phyloP scores from a whole-genome alignment of 805 yeast genomes.

The Cyberlindnera japonica region DNA sequence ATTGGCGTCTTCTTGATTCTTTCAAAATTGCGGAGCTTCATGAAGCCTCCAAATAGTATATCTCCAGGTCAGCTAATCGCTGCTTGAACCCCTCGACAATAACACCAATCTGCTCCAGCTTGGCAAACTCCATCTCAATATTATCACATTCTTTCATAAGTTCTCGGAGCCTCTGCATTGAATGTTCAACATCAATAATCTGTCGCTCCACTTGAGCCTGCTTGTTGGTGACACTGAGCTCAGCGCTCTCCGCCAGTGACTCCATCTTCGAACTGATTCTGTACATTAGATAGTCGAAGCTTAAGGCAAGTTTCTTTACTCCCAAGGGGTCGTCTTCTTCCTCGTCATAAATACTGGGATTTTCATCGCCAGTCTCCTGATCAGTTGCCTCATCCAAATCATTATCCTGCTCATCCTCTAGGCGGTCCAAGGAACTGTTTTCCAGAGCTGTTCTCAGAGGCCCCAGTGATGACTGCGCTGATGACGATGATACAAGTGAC shows the following conservation, averaged over 20 bases:
- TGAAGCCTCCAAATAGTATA: conserved; percentile 1
- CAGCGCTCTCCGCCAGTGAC: conserved; percentile 43
- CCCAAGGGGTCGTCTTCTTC: conserved; percentile 58
- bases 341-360: conserved; percentile 15
- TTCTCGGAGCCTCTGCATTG: conserved; percentile 37
- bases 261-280: conserved; percentile 56
- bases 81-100: conserved; percentile 40
- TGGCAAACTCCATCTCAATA: conserved; percentile 47
- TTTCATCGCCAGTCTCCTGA: conserved; percentile 2
- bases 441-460: not conserved
- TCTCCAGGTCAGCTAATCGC: conserved; percentile 36
- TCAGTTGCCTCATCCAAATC: not conserved
- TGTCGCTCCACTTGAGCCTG: conserved; percentile 20
- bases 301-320: conserved; percentile 53
- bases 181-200: conserved; percentile 34
- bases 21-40: no score
- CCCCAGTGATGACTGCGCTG: conserved; percentile 1
- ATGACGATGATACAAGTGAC: conserved; percentile 1
- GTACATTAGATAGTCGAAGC: conserved; percentile 61
- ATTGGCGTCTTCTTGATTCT: no score
- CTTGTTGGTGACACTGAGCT: conserved; percentile 25
- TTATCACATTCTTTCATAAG: conserved; percentile 44
- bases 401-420: conserved; percentile 1
- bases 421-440: not conserved
- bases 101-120: conserved; percentile 43